phyloP scores from a whole-genome alignment of 116 monocot species.

The Iris pallida region DNA sequence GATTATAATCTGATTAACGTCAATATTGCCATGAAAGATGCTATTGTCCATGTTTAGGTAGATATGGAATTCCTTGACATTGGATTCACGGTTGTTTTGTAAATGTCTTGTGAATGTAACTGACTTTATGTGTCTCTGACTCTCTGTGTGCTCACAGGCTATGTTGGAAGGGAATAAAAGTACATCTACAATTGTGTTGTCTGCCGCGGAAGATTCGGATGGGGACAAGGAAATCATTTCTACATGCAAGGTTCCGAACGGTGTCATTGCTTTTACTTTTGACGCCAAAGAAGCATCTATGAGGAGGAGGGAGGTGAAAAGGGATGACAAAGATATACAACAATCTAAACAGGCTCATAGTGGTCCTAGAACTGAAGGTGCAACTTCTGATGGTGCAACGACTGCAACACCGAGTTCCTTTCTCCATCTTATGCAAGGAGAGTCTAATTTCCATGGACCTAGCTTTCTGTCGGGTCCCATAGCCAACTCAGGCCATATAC shows the following conservation, averaged over 20 bases:
- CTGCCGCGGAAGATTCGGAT: too few relatives aligned
- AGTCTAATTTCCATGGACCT: conserved; percentile 28
- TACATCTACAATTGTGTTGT: too few relatives aligned
- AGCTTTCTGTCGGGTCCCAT: conserved; percentile 30
- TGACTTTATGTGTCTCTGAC: too few relatives aligned
- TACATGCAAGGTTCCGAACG: conserved; percentile 7
- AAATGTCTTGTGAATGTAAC: too few relatives aligned
- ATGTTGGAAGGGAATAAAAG: too few relatives aligned
- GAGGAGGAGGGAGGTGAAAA: conserved; percentile 1
- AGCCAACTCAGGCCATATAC: conserved; percentile 41
- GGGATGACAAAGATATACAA: conserved; percentile 15
- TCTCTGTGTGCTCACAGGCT: too few relatives aligned
- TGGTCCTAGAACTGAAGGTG: conserved; percentile 5
- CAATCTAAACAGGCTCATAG: conserved; percentile 3
- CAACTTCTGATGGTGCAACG: conserved; percentile 12
- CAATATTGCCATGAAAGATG: too few relatives aligned
- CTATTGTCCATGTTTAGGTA: too few relatives aligned
- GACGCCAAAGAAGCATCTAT: conserved; percentile 7
- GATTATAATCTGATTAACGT: too few relatives aligned
- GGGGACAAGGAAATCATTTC: too few relatives aligned
- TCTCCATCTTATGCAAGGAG: conserved; percentile 27
- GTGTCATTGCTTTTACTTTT: conserved; percentile 17
- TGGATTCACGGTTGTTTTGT: too few relatives aligned
- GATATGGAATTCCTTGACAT: too few relatives aligned
- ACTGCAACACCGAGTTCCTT: conserved; percentile 22